Percentiles rank a stretch among this genome's conserved stretches.
Evolutionary conservation across 1,139 yeast genomes (phyloP).

Genomic region (Suhomyces guaymorum): DNA sequence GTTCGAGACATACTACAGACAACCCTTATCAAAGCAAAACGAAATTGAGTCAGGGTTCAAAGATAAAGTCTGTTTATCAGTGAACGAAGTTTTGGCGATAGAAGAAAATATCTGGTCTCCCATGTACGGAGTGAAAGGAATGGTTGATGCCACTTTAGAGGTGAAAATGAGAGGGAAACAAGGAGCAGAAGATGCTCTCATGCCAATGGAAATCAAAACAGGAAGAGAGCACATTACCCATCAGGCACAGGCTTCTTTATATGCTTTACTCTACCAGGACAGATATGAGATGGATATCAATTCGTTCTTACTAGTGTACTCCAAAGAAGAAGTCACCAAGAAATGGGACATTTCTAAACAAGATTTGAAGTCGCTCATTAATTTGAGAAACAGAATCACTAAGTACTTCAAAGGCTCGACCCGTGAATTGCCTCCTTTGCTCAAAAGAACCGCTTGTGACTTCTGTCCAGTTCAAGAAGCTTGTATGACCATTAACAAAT

Average conservation of each 20-base stretch:
- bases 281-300: slow-evolving; percentile 69
- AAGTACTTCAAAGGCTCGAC: slow-evolving; percentile 53
- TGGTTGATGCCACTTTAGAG: slow-evolving; percentile 83
- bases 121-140: slow-evolving; percentile 85
- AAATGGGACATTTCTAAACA: slow-evolving; percentile 55
- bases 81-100: slow-evolving; percentile 69
- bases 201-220: slow-evolving; percentile 89
- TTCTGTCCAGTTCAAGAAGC: slow-evolving; percentile 59
- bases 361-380: slow-evolving; percentile 62
- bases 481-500: slow-evolving; percentile 70
- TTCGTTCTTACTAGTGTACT: slow-evolving; percentile 71
- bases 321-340: slow-evolving; percentile 59
- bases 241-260: slow-evolving; percentile 86
- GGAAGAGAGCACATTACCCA: slow-evolving; percentile 71
- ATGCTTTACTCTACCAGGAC: slow-evolving; percentile 76
- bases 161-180: slow-evolving; percentile 44
- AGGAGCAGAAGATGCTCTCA: slow-evolving; percentile 42
- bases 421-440: slow-evolving; percentile 59
- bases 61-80: slow-evolving; percentile 45
- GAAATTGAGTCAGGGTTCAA: slow-evolving; percentile 43
- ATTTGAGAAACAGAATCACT: slow-evolving; percentile 72
- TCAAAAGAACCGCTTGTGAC: slow-evolving; percentile 61
- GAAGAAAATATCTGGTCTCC: slow-evolving; percentile 96
- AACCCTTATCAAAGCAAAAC: slow-evolving; percentile 20
- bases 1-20: slow-evolving; percentile 51